Evolutionary conservation across 2,329 filamentous ascomycete species (phyloP), one percentile per base, ranked within the genome.

Genomic region (Sporothrix curviconia): DNA sequence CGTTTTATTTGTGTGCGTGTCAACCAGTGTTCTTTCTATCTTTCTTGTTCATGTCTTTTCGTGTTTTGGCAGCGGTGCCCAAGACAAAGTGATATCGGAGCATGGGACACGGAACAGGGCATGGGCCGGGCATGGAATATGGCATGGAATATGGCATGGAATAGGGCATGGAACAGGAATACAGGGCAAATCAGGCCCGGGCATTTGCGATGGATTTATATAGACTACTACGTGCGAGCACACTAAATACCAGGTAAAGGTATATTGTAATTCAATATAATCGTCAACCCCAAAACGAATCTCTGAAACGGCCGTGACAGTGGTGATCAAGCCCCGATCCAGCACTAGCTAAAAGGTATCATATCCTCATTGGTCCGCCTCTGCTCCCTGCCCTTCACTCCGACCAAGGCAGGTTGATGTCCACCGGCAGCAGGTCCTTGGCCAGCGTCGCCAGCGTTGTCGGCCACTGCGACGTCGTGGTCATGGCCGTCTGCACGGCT

Each of bases 391-490:
- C 22, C 3, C 7, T 22, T 34, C 25, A 43, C 62, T 71, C 67
- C 62, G 71, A 70, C 79, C 79, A 82, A 12, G 80, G 80, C 63
- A 82, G 61, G 56, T 66, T 71, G 37, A 83, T 77, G 61, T 75
- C 74, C 11, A 84, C 79, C 17, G 76, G 72, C 62, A 62, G 67
- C 76, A 84, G 78, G 47, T 79, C 69, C 64, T 70, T 70, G 4
- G 76, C 74, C 69, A 82, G 70, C 39, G 71, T 67, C n/a, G 71
- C 75, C 64, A 91, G 67, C 65, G 78, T 77, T 63, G 75, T 76
- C 11, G 85, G 77, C 42, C 60, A 62, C 11, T 46, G 32, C 51
- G 52, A 52, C 4, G 30, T 39, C 24, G 70, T 72, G 39, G 84
- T 76, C 24, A 46, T 46, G 14, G 59, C 47, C 14, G 60, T 59